A percentile compares a stretch with the other conserved stretches of the same genome.
These are phyloP conservation scores for Solanum appendiculatum DNA, from an alignment of 257 asterid species.

Conservation along the genomic window DNA sequence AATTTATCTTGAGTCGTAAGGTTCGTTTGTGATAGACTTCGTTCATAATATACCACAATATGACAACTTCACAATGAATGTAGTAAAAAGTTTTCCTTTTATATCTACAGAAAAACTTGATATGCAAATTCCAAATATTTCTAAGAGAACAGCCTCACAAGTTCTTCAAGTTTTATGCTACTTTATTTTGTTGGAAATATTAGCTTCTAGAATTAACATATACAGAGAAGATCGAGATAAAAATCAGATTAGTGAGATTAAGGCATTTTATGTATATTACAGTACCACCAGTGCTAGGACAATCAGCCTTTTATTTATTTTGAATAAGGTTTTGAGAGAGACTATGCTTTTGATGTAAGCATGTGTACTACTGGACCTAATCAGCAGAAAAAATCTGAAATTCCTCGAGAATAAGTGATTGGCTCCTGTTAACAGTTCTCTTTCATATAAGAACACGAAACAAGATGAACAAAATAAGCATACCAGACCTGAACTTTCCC, in stretches of 20 bases:
- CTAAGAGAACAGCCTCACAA: background rate
- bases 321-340: background rate
- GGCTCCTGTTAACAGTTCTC: background rate
- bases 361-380: background rate
- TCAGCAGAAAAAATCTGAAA: background rate
- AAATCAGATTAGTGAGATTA: background rate
- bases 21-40: background rate
- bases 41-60: background rate
- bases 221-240: background rate
- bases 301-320: background rate
- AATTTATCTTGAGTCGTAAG: background rate
- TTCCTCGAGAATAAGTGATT: background rate
- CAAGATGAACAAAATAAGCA: background rate
- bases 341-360: background rate
- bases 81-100: background rate
- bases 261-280: background rate
- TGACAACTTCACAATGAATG: background rate
- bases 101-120: background rate
- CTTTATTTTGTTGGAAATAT: background rate
- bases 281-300: background rate
- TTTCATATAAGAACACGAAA: background rate
- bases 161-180: background rate
- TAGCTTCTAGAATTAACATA: background rate
- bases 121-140: background rate
- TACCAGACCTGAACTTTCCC: slow-evolving; percentile 75